Evolutionary conservation across 2,329 filamentous ascomycete species (phyloP), one percentile per base, ranked within the genome.

Genomic region (Parascedosporium putredinis): DNA sequence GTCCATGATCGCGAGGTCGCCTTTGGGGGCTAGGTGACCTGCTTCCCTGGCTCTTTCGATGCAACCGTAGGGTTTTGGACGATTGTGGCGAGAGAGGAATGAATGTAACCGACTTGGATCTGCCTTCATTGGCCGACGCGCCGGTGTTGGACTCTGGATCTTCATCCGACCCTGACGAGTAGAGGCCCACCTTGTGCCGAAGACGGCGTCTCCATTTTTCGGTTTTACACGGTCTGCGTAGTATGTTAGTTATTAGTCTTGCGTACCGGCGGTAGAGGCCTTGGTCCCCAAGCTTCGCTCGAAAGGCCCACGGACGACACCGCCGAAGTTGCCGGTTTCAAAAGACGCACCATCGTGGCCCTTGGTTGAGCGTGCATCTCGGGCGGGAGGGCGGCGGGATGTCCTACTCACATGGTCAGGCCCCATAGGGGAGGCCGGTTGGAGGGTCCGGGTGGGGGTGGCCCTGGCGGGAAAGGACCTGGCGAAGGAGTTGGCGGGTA

Each of bases 1-100:
- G 2, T 29, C n/a, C 8, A 14, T 22, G 29, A 10, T 33, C n/a
- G 10, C 22, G 20, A 2, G 18, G 14, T 5, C 31, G 24, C 12
- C 40, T 14, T 45, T 7, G 27, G 5, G 38, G 38, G 5, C 43
- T 27, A 16, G 42, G 29, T 14, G 49, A 50, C 33, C 6, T 38
- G 20, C 43, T 46, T 20, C 29, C 12, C 24, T 42, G 43, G 29
- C 18, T 42, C 47, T 25, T 42, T 6, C 25, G 42, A 14, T 44
- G 42, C 22, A 25, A 23, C 16, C 24, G 34, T 12, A 51, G 29
- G 12, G 50, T 51, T 16, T 43, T 50, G 10, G 51, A 51, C 7
- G 52, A 54, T 48, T 71, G 67, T 1, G 74, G 74, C 2, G 73
- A 76, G 36, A 77, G 57, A 0, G 74, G 73, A 2, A 68, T 65